Evolutionary conservation across 1,139 yeast species (phyloP), one percentile per base, ranked within the genome.

Genomic region (Hansenula sp.): DNA sequence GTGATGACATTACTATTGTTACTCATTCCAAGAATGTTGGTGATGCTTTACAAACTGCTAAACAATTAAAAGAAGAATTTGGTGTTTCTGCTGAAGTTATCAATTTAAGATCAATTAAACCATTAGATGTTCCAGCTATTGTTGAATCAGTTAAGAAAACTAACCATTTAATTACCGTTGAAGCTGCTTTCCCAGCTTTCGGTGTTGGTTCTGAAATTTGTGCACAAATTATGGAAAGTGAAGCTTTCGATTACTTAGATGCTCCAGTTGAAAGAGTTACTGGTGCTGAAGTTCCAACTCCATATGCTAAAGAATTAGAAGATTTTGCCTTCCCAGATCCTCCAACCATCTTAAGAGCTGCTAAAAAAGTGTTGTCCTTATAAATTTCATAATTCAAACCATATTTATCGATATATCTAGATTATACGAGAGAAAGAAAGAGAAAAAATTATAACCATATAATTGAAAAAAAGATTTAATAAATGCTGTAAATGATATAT

Each of bases 241-340:
- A 90, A 69, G 97, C 96, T 43, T 92, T 92, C 57, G 98, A 94
- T 71, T 87, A 89, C 78, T 80, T 94, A 66, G 99, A 94, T 68
- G 96, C 98, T 49, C 99, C 99, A 55, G 92, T 92, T 54, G 95
- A 85, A 72, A 88, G 98, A 77, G 94, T 90, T 60, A 94, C 98
- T 46, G 98, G 98, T 67, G 95, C 97, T 63, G 99, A 94, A 72
- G 97, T 90, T 29, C 98, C 99, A 65, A 94, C 98, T 56, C 99
- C 99, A 52, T 94, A 94, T 65, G 96, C 97, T 56, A 79, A 82
- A 68, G 94, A 85, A 71, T 79, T 94, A 64, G 99, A 94, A 77
- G 95, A 86, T 71, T 87, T 92, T 65, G 97, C 98, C 44, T 92
- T 94, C 96, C 98, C 98, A 65, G 96, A 90, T 65, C 77, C 86